A percentile compares a stretch with the other conserved stretches of the same genome.
phyloP scores from a whole-genome alignment of 305 asterid genomes.

The Rubia occidens region DNA sequence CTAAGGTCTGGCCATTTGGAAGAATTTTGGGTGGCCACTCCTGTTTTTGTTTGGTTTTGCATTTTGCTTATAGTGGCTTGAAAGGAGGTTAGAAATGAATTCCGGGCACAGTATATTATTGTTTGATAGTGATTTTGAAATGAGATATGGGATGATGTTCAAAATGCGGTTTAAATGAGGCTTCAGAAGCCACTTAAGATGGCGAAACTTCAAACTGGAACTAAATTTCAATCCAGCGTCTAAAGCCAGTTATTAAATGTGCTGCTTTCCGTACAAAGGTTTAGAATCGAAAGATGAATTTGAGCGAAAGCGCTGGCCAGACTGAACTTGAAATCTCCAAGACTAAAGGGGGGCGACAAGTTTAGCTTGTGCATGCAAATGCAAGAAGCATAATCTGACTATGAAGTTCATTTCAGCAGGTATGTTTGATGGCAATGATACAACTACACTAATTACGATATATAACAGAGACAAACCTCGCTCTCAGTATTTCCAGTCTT shows the following conservation, averaged over 20 bases:
- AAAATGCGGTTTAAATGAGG: background rate
- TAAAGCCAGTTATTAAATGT: background rate
- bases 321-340: no score
- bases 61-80: background rate
- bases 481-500: constrained; percentile 29
- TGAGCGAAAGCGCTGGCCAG: background rate
- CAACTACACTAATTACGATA: background rate
- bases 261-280: background rate
- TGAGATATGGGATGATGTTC: background rate
- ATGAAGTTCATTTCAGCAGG: background rate
- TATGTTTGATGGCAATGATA: background rate
- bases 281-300: background rate
- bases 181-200: background rate
- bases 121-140: background rate
- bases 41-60: no score
- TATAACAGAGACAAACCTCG: constrained; percentile 40
- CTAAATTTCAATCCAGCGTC: background rate
- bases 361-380: background rate
- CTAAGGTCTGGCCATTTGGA: background rate
- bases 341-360: no score
- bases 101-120: background rate
- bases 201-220: background rate
- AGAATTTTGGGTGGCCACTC: no score
- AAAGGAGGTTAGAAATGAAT: background rate
- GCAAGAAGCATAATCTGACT: background rate